Percentiles rank a stretch among this genome's conserved stretches.
Conservation (phyloP, 805 yeast genomes). For the Wickerhamiella galacta region DNA sequence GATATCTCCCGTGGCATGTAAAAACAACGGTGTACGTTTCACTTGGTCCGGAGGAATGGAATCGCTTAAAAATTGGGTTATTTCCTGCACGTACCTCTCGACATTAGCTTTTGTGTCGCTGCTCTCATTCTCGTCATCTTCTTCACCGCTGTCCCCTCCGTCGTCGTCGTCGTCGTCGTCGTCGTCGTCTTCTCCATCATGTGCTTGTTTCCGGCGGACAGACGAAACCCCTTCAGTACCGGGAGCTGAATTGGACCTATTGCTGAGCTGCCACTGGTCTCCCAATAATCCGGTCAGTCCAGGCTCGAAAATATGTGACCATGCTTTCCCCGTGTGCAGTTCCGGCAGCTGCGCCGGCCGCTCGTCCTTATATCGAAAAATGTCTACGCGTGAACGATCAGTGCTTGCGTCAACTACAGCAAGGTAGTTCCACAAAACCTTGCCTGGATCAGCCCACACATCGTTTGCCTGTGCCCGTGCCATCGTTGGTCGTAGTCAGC, state of each 20-base stretch:
- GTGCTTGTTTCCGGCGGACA: not conserved
- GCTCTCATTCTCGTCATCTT: slow-evolving; percentile 28
- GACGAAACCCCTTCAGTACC: no score
- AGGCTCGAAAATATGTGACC: slow-evolving; percentile 32
- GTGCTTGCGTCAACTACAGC: slow-evolving; percentile 88
- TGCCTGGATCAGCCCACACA: slow-evolving; percentile 6
- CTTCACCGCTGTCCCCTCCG: slow-evolving; percentile 1
- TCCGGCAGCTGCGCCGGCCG: slow-evolving; percentile 2
- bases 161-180: slow-evolving; percentile 10
- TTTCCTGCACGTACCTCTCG: not conserved
- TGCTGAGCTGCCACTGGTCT: not conserved
- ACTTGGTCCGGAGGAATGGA: slow-evolving; percentile 47
- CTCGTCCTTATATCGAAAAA: slow-evolving; percentile 33
- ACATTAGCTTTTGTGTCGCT: slow-evolving; percentile 29
- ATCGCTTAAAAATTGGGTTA: slow-evolving; percentile 26
- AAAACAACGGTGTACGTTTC: slow-evolving; percentile 44
- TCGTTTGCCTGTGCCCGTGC: not conserved
- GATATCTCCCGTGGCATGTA: slow-evolving; percentile 61
- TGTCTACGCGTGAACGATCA: slow-evolving; percentile 72
- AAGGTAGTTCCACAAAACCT: slow-evolving; percentile 33
- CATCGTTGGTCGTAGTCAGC: not conserved
- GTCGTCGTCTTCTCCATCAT: not conserved
- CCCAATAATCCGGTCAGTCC: not conserved
- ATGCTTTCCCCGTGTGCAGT: slow-evolving; percentile 16
- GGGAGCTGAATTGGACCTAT: not conserved